These are phyloP conservation scores for Paecilomyces variotii DNA, from an alignment of 2,329 filamentous ascomycete species.

Conservation along the genomic window DNA sequence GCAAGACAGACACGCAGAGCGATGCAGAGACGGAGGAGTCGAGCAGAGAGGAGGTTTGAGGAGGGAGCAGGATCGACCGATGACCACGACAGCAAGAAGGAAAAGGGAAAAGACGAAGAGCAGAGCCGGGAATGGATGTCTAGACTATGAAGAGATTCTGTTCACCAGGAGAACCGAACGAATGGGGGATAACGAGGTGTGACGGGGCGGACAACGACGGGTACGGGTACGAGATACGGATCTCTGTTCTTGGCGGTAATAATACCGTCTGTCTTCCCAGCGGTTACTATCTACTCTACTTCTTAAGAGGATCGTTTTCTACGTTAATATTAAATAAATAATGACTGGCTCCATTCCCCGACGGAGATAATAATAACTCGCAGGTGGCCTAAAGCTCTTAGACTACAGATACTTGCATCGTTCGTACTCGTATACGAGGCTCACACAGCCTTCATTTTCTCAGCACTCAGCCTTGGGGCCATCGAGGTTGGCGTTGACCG, in stretches of 20 bases:
- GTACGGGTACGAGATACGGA: background rate
- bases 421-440: background rate
- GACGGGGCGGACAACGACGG: slow-evolving; percentile 1
- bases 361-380: background rate
- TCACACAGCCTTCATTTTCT: background rate
- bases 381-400: background rate
- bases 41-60: background rate
- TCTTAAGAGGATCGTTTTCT: no score
- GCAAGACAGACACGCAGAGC: background rate
- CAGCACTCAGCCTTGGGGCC: background rate
- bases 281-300: background rate
- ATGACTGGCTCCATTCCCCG: background rate
- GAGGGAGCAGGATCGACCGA: background rate
- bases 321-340: no score
- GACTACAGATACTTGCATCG: no score
- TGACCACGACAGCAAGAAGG: background rate
- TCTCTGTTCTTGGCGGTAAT: background rate
- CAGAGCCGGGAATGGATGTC: background rate
- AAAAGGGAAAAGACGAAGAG: slow-evolving; percentile 1
- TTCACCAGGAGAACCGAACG: slow-evolving; percentile 1
- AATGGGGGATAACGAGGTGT: background rate
- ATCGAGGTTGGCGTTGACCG: background rate
- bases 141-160: slow-evolving; percentile 1
- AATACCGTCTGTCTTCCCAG: background rate
- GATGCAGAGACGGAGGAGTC: background rate